A percentile compares a stretch with the other conserved stretches of the same genome.
These are phyloP conservation scores for Hyaloscypha bicolor DNA, from an alignment of 495 filamentous ascomycete species.

Conservation along the genomic window DNA sequence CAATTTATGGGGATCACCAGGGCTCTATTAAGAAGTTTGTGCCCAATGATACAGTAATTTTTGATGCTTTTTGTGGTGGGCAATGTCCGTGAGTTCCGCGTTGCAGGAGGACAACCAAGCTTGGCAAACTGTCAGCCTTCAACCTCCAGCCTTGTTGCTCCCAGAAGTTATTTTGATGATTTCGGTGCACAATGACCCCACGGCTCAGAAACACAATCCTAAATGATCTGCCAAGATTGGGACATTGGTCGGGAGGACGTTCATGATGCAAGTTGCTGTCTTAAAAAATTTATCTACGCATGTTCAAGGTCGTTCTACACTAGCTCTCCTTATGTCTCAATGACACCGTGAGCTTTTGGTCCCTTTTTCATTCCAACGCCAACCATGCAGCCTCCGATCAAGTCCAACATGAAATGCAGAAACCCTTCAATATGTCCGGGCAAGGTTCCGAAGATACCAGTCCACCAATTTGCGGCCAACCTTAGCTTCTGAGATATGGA, in stretches of 20 bases:
- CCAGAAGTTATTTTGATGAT: background rate
- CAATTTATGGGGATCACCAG: background rate
- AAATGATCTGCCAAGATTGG: background rate
- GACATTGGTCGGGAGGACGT: background rate
- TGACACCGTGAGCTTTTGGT: background rate
- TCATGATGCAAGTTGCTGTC: background rate
- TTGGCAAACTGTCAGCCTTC: constrained; percentile 6
- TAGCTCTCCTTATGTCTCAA: constrained; percentile 9
- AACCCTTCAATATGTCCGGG: constrained; percentile 75
- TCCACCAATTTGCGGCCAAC: constrained; percentile 94
- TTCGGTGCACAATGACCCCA: background rate
- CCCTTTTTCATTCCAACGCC: constrained; percentile 13
- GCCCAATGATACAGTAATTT: too few relatives aligned
- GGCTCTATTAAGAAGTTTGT: background rate
- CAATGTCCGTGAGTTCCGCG: background rate
- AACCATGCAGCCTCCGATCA: constrained; percentile 26
- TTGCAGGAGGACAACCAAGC: background rate
- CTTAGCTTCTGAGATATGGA: constrained; percentile 98
- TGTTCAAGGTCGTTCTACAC: background rate
- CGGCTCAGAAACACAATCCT: background rate
- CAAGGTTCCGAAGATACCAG: constrained; percentile 97
- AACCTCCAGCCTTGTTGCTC: constrained; percentile 9
- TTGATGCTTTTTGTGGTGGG: background rate
- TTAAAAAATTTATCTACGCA: background rate
- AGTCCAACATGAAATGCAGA: constrained; percentile 14